phyloP scores from a whole-genome alignment of 129 eudicot genomes.

The Artemisia tridentata region DNA sequence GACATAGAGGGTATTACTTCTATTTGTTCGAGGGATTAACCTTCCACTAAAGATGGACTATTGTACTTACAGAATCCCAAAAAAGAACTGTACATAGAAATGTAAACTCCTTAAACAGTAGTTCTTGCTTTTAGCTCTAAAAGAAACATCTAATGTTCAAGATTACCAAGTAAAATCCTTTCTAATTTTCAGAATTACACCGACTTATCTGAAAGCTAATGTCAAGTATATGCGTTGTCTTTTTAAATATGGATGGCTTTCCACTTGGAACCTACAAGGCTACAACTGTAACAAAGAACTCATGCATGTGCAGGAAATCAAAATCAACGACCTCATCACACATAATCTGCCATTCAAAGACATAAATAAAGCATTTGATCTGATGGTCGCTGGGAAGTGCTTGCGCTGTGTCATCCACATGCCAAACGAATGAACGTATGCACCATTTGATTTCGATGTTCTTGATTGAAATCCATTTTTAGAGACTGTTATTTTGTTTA shows the following conservation, averaged over 20 bases:
- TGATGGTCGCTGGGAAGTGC: constrained; percentile 79
- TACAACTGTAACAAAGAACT: constrained; percentile 5
- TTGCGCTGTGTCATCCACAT: constrained; percentile 94
- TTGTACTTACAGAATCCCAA: too few species aligned
- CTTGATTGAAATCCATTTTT: not conserved
- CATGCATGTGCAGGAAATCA: constrained; percentile 57
- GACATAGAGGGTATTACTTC: too few species aligned
- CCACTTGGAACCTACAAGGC: not conserved
- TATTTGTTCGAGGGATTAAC: too few species aligned
- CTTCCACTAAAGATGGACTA: too few species aligned
- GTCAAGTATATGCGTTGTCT: not conserved
- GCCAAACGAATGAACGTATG: constrained; percentile 44
- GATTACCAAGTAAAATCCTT: too few species aligned
- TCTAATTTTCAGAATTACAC: too few species aligned
- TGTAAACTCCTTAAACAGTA: too few species aligned
- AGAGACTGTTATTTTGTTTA: not conserved
- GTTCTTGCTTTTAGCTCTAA: too few species aligned
- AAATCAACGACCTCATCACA: constrained; percentile 68
- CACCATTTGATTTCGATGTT: not conserved
- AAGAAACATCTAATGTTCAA: too few species aligned
- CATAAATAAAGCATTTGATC: constrained; percentile 76
- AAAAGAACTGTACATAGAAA: too few species aligned
- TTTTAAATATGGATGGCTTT: not conserved
- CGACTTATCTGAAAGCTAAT: not conserved
- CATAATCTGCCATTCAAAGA: constrained; percentile 70